phyloP scores from a whole-genome alignment of 2,329 filamentous ascomycete species.

The Capronia epimyces region DNA sequence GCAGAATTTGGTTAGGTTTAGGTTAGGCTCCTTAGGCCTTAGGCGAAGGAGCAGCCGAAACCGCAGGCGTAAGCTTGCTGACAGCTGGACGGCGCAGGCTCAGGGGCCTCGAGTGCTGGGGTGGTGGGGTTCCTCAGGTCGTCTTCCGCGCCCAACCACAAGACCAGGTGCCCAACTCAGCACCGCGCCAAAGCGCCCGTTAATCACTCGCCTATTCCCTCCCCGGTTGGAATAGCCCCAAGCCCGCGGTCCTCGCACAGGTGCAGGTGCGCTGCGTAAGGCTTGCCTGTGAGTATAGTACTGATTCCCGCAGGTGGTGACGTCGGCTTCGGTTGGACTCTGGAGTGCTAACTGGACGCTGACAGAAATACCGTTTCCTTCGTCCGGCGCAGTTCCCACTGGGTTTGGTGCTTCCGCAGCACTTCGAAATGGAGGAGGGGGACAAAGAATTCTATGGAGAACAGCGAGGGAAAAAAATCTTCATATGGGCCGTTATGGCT shows the following conservation, averaged over 20 bases:
- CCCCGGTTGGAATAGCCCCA: no score
- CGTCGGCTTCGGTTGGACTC: neutral
- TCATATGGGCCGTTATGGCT: neutral
- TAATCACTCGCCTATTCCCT: neutral
- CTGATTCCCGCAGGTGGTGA: neutral
- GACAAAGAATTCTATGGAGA: neutral
- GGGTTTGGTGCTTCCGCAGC: constrained; percentile 1
- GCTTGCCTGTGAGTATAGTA: neutral
- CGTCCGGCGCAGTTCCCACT: neutral
- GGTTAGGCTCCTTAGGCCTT: neutral
- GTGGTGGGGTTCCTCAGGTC: neutral
- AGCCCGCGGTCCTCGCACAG: neutral
- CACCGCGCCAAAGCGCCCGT: neutral
- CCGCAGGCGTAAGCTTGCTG: no score
- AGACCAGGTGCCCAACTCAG: neutral
- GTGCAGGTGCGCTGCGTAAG: neutral
- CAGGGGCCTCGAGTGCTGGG: no score
- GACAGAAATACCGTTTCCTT: neutral
- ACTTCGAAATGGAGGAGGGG: neutral
- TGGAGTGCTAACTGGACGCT: no score
- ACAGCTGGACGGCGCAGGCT: no score
- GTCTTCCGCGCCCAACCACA: neutral
- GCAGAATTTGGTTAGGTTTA: no score
- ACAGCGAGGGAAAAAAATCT: neutral
- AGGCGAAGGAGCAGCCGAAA: neutral